phyloP scores from a whole-genome alignment of 805 yeast genomes.

The Scheffersomyces spartinae region DNA sequence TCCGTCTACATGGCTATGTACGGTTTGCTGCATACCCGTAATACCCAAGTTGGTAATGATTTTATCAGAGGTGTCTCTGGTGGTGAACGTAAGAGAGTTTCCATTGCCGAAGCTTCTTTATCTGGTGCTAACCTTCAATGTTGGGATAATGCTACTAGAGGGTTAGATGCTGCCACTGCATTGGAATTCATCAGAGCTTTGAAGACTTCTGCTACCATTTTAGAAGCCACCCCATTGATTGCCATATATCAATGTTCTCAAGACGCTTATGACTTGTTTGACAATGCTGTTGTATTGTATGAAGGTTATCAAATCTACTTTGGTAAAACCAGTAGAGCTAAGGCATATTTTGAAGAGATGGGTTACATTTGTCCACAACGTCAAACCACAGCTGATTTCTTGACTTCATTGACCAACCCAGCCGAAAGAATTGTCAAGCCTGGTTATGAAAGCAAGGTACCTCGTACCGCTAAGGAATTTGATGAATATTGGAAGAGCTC shows the following conservation, averaged over 20 bases:
- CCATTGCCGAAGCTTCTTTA: conserved; percentile 67
- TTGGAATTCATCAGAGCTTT: conserved; percentile 60
- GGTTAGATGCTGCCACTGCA: conserved; percentile 78
- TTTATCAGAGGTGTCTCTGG: conserved; percentile 68
- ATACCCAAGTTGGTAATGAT: conserved; percentile 53
- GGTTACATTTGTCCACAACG: conserved; percentile 55
- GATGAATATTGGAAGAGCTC: conserved; percentile 46
- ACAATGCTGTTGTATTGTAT: conserved; percentile 49
- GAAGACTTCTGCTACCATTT: conserved; percentile 45
- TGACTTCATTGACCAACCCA: conserved; percentile 62
- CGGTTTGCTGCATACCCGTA: conserved; percentile 48
- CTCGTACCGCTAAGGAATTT: conserved; percentile 53
- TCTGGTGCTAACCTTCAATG: conserved; percentile 53
- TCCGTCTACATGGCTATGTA: conserved; percentile 42
- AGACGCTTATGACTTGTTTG: conserved; percentile 52
- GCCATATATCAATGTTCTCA: conserved; percentile 62
- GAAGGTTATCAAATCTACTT: conserved; percentile 52
- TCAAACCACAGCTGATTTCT: conserved; percentile 61
- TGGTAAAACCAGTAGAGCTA: conserved; percentile 48
- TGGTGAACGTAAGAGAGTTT: conserved; percentile 79
- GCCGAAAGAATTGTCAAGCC: conserved; percentile 38
- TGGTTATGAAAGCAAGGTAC: conserved; percentile 43
- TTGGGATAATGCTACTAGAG: conserved; percentile 81
- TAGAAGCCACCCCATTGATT: conserved; percentile 42
- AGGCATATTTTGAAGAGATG: conserved; percentile 47